Percentiles rank a stretch among this genome's conserved stretches.
These are phyloP conservation scores for Myxozyma nipponensis DNA, from an alignment of 805 yeast genomes.

Conservation along the genomic window DNA sequence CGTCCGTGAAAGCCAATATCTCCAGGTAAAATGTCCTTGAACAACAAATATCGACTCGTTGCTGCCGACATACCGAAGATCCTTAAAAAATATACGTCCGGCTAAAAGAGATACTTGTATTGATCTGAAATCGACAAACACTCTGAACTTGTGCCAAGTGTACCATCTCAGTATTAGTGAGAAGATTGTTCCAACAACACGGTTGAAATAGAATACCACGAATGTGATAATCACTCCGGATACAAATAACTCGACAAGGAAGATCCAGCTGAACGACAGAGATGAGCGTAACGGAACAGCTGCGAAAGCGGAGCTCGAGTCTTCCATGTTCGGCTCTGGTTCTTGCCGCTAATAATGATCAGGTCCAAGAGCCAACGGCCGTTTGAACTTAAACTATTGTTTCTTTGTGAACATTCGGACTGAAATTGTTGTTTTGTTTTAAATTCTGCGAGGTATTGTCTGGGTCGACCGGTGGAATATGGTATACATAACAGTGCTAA, in stretches of 20 bases:
- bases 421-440: too few relatives aligned
- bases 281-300: constrained; percentile 23
- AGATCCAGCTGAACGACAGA: constrained; percentile 56
- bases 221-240: constrained; percentile 58
- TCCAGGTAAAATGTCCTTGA: constrained; percentile 78
- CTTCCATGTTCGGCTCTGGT: constrained; percentile 3
- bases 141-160: constrained; percentile 60
- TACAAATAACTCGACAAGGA: constrained; percentile 77
- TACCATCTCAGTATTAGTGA: constrained; percentile 50
- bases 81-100: constrained; percentile 76
- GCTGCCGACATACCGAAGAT: constrained; percentile 66
- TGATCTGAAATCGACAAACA: constrained; percentile 66
- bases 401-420: too few relatives aligned
- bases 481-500: too few relatives aligned
- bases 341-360: too few relatives aligned
- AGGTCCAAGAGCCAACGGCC: too few relatives aligned
- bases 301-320: constrained; percentile 24
- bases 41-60: constrained; percentile 68
- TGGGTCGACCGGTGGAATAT: too few relatives aligned
- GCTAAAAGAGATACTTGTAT: constrained; percentile 74
- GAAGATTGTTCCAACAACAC: constrained; percentile 60
- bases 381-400: too few relatives aligned
- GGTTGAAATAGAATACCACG: constrained; percentile 69
- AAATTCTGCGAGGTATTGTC: too few relatives aligned
- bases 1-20: constrained; percentile 68